Percentiles rank a stretch among this genome's conserved stretches.
phyloP scores from a whole-genome alignment of 2,329 filamentous ascomycete species.

The Aspergillus sp. region DNA sequence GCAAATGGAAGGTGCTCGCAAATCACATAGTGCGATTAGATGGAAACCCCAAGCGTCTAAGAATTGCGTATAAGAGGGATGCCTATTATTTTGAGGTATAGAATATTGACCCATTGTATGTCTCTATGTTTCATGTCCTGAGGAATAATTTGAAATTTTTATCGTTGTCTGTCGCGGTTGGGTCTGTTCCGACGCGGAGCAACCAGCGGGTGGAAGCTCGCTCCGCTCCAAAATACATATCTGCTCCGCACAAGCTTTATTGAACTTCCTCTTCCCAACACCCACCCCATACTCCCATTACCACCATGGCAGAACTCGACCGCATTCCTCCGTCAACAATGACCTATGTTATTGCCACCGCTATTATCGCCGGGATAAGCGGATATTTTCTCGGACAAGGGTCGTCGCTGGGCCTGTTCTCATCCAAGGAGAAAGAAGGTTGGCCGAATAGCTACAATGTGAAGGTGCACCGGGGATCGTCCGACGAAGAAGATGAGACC shows the following conservation, averaged over 20 bases:
- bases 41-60: too few species aligned
- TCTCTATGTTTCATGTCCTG: too few species aligned
- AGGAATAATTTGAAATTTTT: too few species aligned
- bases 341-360: conserved; percentile 69
- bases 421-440: conserved; percentile 48
- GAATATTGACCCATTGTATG: too few species aligned
- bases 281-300: background rate
- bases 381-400: conserved; percentile 73
- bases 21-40: too few species aligned
- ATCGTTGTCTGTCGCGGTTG: background rate
- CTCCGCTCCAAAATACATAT: background rate
- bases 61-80: too few species aligned
- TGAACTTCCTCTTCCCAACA: background rate
- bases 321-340: conserved; percentile 52
- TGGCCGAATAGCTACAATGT: conserved; percentile 58
- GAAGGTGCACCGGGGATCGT: conserved; percentile 45
- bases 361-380: conserved; percentile 69
- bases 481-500: conserved; percentile 36
- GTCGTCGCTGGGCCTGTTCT: conserved; percentile 62
- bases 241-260: background rate
- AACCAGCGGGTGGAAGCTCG: background rate
- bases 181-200: background rate
- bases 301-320: conserved; percentile 38
- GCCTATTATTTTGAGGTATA: too few species aligned
- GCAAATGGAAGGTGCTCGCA: too few species aligned